These are phyloP conservation scores for Rhinocladiella mackenziei DNA, from an alignment of 2,329 filamentous ascomycete genomes.

Conservation along the genomic window DNA sequence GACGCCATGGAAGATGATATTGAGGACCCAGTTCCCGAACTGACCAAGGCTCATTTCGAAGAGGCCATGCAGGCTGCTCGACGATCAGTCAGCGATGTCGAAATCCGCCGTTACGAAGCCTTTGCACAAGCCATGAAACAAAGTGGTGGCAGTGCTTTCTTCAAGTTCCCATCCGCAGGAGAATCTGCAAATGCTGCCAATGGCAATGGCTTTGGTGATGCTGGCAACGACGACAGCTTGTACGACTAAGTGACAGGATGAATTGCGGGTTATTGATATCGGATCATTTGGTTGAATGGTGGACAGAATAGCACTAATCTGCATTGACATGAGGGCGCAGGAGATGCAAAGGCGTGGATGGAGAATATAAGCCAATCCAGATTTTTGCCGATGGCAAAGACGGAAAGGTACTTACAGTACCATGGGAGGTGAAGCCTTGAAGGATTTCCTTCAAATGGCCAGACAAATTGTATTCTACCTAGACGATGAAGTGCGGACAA, in stretches of 20 bases:
- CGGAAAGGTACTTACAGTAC: background rate
- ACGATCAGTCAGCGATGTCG: slow-evolving; percentile 90
- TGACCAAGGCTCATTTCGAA: slow-evolving; percentile 96
- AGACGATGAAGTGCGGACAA: slow-evolving; percentile 15
- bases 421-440: background rate
- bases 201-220: slow-evolving; percentile 67
- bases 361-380: background rate
- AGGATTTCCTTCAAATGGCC: slow-evolving; percentile 5
- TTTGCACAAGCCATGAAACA: slow-evolving; percentile 99
- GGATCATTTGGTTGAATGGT: slow-evolving; percentile 1
- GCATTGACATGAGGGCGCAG: background rate
- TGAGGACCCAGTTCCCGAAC: slow-evolving; percentile 91
- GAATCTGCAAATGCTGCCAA: slow-evolving; percentile 49
- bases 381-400: background rate
- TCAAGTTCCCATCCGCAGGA: slow-evolving; percentile 78
- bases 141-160: slow-evolving; percentile 88
- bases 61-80: slow-evolving; percentile 96
- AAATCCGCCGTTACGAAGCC: slow-evolving; percentile 96
- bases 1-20: slow-evolving; percentile 73
- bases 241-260: slow-evolving; percentile 64
- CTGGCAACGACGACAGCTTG: slow-evolving; percentile 91
- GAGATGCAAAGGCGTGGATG: slow-evolving; percentile 1
- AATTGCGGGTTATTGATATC: background rate
- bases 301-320: slow-evolving; percentile 2
- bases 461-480: slow-evolving; percentile 22